Evolutionary conservation across 2,329 filamentous ascomycete species (phyloP).

Genomic region (Sordariomycetes sp.): DNA sequence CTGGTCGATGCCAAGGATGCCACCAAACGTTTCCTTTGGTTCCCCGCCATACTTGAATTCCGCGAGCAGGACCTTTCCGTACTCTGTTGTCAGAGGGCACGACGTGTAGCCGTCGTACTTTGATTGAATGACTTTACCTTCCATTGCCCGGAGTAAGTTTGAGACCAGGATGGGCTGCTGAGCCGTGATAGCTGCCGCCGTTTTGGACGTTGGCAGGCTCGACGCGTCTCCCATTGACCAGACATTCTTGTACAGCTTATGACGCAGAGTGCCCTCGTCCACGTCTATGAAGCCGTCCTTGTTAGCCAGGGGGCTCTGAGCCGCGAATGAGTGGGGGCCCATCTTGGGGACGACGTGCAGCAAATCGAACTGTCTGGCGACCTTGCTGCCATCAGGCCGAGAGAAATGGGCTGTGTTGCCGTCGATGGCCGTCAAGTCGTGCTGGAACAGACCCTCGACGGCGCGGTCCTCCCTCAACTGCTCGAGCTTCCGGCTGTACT

Average conservation of each 20-base stretch:
- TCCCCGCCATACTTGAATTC: slow-evolving; percentile 57
- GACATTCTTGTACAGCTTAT: slow-evolving; percentile 45
- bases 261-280: slow-evolving; percentile 39
- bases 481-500: slow-evolving; percentile 46
- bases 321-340: slow-evolving; percentile 44
- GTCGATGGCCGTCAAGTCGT: slow-evolving; percentile 43
- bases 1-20: slow-evolving; percentile 47
- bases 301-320: slow-evolving; percentile 43
- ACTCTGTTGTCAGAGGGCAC: slow-evolving; percentile 44
- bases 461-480: slow-evolving; percentile 41
- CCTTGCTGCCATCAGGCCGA: slow-evolving; percentile 26
- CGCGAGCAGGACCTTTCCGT: slow-evolving; percentile 53
- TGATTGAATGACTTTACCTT: slow-evolving; percentile 32
- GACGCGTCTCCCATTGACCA: slow-evolving; percentile 52
- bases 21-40: slow-evolving; percentile 53
- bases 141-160: slow-evolving; percentile 33
- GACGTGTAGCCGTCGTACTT: slow-evolving; percentile 47
- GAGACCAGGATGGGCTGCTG: slow-evolving; percentile 40
- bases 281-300: slow-evolving; percentile 50
- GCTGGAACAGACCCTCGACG: slow-evolving; percentile 51
- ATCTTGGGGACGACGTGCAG: slow-evolving; percentile 51
- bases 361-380: slow-evolving; percentile 41
- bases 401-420: slow-evolving; percentile 44
- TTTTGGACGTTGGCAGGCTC: slow-evolving; percentile 48
- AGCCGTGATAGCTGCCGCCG: slow-evolving; percentile 41